Percentiles rank a stretch among this genome's conserved stretches.
These are phyloP conservation scores for Vinca minor DNA, from an alignment of 257 asterid species.

Conservation along the genomic window DNA sequence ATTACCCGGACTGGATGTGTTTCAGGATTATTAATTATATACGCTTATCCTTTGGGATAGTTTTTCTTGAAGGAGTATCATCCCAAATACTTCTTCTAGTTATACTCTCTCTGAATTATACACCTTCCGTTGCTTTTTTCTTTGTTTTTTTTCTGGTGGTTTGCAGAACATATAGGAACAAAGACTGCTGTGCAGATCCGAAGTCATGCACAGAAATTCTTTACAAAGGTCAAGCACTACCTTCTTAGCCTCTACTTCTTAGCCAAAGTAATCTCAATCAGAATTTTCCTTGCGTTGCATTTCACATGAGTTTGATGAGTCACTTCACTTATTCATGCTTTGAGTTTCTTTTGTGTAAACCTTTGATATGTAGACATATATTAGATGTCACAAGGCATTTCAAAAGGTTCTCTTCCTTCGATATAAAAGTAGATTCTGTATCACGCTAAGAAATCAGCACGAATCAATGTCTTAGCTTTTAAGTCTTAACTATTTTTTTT, in stretches of 20 bases:
- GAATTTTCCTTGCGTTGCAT: background rate
- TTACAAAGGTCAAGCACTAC: slow-evolving; percentile 72
- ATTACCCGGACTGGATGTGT: background rate
- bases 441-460: too few species aligned
- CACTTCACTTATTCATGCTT: background rate
- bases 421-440: too few species aligned
- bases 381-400: too few species aligned
- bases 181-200: slow-evolving; percentile 99
- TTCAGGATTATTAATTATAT: background rate
- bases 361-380: background rate
- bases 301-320: background rate
- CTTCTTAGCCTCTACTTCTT: slow-evolving; percentile 28
- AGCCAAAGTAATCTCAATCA: background rate
- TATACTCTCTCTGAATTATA: slow-evolving; percentile 30
- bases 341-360: background rate
- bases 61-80: slow-evolving; percentile 6
- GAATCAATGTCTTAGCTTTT: too few species aligned
- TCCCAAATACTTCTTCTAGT: slow-evolving; percentile 17
- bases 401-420: background rate
- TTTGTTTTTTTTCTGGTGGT: slow-evolving; percentile 35
- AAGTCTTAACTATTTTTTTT: too few species aligned
- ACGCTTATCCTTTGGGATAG: background rate
- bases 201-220: slow-evolving; percentile 99
- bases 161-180: slow-evolving; percentile 95
- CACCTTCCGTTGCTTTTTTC: slow-evolving; percentile 34